Evolutionary conservation across 2,329 filamentous ascomycete genomes (phyloP).

Genomic region (Furcasterigmium sp.): DNA sequence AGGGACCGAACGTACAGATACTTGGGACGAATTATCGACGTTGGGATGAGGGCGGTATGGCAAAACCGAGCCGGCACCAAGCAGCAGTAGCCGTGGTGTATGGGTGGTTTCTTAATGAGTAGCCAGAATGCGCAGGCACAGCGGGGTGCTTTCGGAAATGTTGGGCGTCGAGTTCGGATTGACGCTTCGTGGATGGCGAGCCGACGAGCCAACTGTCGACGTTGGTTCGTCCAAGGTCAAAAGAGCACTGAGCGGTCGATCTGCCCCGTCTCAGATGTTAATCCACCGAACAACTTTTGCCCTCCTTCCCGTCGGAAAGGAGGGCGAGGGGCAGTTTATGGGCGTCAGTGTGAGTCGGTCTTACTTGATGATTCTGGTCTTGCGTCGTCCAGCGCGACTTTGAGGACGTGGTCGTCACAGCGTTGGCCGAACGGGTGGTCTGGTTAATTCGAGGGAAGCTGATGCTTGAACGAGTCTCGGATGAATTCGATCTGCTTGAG

Average conservation of each 20-base stretch:
- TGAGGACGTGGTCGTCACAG: slow-evolving; percentile 34
- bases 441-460: not conserved
- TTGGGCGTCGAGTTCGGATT: not conserved
- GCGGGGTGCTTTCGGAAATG: not conserved
- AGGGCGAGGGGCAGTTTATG: not conserved
- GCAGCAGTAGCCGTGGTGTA: no score
- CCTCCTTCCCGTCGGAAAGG: slow-evolving; percentile 7
- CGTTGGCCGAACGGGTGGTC: slow-evolving; percentile 13
- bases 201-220: not conserved
- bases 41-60: no score
- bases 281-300: slow-evolving; percentile 19
- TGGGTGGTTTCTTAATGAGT: no score
- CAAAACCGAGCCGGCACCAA: no score
- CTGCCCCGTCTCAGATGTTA: slow-evolving; percentile 13
- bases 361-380: slow-evolving; percentile 6
- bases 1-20: no score
- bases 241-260: not conserved
- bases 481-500: not conserved
- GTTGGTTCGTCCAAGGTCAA: no score
- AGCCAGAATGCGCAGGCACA: no score
- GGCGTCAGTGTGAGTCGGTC: not conserved
- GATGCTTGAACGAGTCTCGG: slow-evolving; percentile 1
- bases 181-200: not conserved
- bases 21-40: no score
- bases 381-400: slow-evolving; percentile 15